Evolutionary conservation across 2,329 filamentous ascomycete genomes (phyloP).

Genomic region (Aspergillus neoniger): DNA sequence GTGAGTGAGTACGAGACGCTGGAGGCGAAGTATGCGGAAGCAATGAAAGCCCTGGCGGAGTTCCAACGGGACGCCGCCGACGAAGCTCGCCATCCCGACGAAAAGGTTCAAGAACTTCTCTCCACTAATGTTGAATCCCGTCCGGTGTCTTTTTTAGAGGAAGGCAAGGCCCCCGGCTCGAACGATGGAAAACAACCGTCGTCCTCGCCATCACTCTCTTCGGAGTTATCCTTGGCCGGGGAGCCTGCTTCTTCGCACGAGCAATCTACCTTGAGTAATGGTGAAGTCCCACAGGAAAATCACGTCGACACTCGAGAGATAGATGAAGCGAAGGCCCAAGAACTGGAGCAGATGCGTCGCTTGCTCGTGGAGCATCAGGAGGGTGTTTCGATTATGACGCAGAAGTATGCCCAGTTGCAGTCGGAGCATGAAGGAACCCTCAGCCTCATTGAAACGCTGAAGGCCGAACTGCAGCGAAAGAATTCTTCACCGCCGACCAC

Average conservation of each 20-base stretch:
- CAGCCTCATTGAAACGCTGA: constrained; percentile 86
- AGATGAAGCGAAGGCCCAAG: constrained; percentile 56
- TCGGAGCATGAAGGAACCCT: constrained; percentile 78
- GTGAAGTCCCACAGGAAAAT: constrained; percentile 28
- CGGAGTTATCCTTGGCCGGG: constrained; percentile 86
- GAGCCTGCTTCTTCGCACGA: constrained; percentile 69
- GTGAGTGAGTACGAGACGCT: constrained; percentile 79
- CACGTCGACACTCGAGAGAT: constrained; percentile 31
- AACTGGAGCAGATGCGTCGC: constrained; percentile 70
- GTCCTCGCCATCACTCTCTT: constrained; percentile 88
- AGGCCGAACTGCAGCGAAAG: constrained; percentile 78
- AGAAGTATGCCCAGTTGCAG: constrained; percentile 82
- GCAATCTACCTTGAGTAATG: constrained; percentile 61
- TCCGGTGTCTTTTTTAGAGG: constrained; percentile 82
- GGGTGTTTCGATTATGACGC: constrained; percentile 69
- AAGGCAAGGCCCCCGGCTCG: constrained; percentile 68
- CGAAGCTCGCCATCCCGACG: constrained; percentile 66
- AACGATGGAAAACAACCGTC: constrained; percentile 70
- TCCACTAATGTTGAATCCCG: constrained; percentile 50
- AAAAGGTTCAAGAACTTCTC: constrained; percentile 44
- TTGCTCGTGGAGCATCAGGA: constrained; percentile 76
- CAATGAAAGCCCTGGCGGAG: constrained; percentile 76
- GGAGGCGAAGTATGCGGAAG: constrained; percentile 86
- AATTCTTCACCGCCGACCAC: constrained; percentile 58
- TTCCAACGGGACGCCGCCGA: constrained; percentile 78